Base-by-base conservation (phyloP, 305 asterid species). In the Plantago lanceolata region DNA sequence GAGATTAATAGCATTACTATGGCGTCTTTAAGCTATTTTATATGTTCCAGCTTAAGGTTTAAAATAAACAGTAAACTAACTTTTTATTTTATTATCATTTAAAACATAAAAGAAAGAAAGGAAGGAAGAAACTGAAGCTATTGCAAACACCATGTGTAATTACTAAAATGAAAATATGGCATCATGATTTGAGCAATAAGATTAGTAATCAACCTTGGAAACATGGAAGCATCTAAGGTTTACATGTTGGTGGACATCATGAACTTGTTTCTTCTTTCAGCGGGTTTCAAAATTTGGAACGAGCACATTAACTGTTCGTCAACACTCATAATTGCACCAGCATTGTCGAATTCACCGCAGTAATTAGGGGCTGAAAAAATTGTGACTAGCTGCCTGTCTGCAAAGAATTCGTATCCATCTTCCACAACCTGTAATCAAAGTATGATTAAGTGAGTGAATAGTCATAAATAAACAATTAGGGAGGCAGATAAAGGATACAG, bases 401-500 rank as follows among this genome's bases (percentile, higher is more conserved):
- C 87, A 69, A 81, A 81, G 69, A 81, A 81, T 63, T 81, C 84
- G 51, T 81, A 81, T 18, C 87, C 87, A 65, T 81, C 87, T 67
- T 81, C 84, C 55, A 81, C 87, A 73, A 78, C 87, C 87, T 81
- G 77, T 40, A 40, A 40, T 40, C 45, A 40, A 40, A 8, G 14
- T 40, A 40, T 11, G 15, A 15, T 9, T 11, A 40, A 9, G 45
- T 40, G 15, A 40, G 45, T 40, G 13, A 40, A 3, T 15, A 40
- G 45, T 40, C 64, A 76, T 65, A 21, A 48, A 59, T 18, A 44
- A 56, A 28, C 20, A 16, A 33, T 55, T 26, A 2, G 18, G 21
- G 60, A 37, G 44, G 44, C 1, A 5, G 29, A 17, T 20, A 31
- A 19, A 43, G 63, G 47, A 63, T 48, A 47, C 29, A 62, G 65